Percentiles rank a stretch among this genome's conserved stretches.
Evolutionary conservation across 495 filamentous ascomycete genomes (phyloP).

Genomic region (Pseudomonodictys pantanalensis): DNA sequence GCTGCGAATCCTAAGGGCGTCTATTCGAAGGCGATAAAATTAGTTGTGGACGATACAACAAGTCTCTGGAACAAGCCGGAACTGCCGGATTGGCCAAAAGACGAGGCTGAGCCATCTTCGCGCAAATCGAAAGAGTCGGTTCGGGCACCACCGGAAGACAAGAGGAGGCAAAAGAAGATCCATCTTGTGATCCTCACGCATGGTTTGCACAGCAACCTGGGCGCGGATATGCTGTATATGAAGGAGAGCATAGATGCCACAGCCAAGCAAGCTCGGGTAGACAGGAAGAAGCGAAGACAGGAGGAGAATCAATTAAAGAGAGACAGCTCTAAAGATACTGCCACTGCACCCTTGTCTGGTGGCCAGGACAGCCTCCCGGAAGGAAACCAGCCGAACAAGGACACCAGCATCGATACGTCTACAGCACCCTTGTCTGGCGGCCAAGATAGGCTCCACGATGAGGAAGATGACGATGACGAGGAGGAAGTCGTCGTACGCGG

Average conservation of each 20-base stretch:
- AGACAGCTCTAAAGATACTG: no score
- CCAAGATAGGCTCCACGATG: conserved; percentile 42
- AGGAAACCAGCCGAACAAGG: neutral
- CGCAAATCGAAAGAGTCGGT: conserved; percentile 20
- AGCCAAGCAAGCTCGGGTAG: conserved; percentile 63
- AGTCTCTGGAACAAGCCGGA: conserved; percentile 85
- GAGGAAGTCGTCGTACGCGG: conserved; percentile 93
- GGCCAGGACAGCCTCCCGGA: no score
- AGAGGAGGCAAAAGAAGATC: conserved; percentile 63
- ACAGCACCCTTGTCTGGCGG: conserved; percentile 43
- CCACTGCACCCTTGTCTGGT: no score
- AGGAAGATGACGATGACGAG: conserved; percentile 62
- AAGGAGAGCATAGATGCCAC: conserved; percentile 95
- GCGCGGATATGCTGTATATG: conserved; percentile 92
- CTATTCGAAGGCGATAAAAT: conserved; percentile 69
- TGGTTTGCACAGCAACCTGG: conserved; percentile 94
- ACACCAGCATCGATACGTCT: conserved; percentile 20
- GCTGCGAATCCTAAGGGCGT: conserved; percentile 64
- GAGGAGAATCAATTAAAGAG: conserved; percentile 41
- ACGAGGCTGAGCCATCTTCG: conserved; percentile 31
- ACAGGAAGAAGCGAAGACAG: conserved; percentile 56
- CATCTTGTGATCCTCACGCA: conserved; percentile 93
- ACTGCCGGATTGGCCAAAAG: conserved; percentile 64
- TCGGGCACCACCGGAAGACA: conserved; percentile 7
- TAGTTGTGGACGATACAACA: conserved; percentile 82